These are phyloP conservation scores for Colletotrichum sp. DNA, from an alignment of 2,329 filamentous ascomycete genomes.

Conservation along the genomic window DNA sequence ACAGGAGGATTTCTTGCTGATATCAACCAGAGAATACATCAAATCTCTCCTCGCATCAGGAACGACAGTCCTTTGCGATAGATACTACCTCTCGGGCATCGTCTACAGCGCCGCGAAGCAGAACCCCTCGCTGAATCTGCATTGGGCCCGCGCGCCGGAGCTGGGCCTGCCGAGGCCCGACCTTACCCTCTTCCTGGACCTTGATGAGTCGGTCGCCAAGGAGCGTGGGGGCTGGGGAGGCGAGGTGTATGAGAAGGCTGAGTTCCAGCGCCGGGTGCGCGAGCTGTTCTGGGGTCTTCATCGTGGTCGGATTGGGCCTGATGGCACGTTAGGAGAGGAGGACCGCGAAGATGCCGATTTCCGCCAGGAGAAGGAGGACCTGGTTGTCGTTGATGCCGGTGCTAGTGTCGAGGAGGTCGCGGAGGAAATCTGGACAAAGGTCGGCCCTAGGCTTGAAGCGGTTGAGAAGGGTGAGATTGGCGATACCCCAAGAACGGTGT, in stretches of 20 bases:
- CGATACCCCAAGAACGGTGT: conserved; percentile 47
- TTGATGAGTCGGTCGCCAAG: conserved; percentile 74
- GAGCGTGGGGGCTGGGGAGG: conserved; percentile 84
- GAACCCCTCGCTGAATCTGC: conserved; percentile 70
- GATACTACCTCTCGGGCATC: conserved; percentile 94
- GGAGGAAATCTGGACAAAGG: conserved; percentile 59
- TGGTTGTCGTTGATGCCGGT: conserved; percentile 60
- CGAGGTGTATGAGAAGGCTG: conserved; percentile 86
- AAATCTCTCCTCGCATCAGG: conserved; percentile 64
- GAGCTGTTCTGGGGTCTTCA: conserved; percentile 70
- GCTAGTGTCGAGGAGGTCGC: conserved; percentile 61
- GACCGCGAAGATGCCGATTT: conserved; percentile 35
- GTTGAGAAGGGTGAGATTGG: conserved; percentile 58
- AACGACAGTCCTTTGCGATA: conserved; percentile 82
- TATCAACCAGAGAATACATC: conserved; percentile 52
- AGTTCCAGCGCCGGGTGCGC: conserved; percentile 82
- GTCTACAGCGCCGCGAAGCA: conserved; percentile 92
- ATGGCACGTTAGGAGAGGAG: conserved; percentile 27
- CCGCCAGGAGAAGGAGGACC: conserved; percentile 56
- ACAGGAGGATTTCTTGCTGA: background rate
- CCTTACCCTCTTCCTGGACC: conserved; percentile 84
- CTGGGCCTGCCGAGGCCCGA: conserved; percentile 88
- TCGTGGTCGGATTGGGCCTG: conserved; percentile 47
- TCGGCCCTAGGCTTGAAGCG: conserved; percentile 48
- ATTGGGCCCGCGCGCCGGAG: conserved; percentile 86